Evolutionary conservation across 805 yeast genomes (phyloP).

Genomic region (Monosporozyma servazzii): DNA sequence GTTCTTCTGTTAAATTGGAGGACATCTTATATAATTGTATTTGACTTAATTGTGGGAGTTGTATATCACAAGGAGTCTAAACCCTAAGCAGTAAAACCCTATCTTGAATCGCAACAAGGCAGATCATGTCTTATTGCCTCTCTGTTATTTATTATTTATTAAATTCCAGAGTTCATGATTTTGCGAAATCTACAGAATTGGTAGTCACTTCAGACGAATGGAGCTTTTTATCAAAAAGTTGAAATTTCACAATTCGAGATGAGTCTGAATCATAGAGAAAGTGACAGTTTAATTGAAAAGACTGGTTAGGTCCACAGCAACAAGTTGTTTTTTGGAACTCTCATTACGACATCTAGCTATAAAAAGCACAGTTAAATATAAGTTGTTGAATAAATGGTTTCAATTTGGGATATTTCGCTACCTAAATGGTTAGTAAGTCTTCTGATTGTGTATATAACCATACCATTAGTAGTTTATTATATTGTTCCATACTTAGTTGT

Average conservation of each 20-base stretch:
- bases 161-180: not conserved
- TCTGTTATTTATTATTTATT: not conserved
- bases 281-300: not conserved
- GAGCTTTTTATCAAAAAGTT: not conserved
- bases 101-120: not conserved
- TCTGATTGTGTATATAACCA: constrained; percentile 34
- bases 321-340: not conserved
- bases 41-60: not conserved
- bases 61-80: not conserved
- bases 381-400: not conserved
- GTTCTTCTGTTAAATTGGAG: constrained; percentile 80
- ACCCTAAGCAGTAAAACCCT: not conserved
- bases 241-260: not conserved
- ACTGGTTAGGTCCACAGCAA: not conserved
- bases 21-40: constrained; percentile 16
- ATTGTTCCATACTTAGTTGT: constrained; percentile 29
- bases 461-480: constrained; percentile 31
- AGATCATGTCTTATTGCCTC: not conserved
- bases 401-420: not conserved
- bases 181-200: not conserved
- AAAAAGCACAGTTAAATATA: not conserved
- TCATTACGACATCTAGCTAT: not conserved
- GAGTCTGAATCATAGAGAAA: not conserved
- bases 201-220: not conserved
- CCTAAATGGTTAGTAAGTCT: constrained; percentile 11